These are phyloP conservation scores for Metarhizium guizhouense DNA, from an alignment of 2,329 filamentous ascomycete species.

Conservation along the genomic window DNA sequence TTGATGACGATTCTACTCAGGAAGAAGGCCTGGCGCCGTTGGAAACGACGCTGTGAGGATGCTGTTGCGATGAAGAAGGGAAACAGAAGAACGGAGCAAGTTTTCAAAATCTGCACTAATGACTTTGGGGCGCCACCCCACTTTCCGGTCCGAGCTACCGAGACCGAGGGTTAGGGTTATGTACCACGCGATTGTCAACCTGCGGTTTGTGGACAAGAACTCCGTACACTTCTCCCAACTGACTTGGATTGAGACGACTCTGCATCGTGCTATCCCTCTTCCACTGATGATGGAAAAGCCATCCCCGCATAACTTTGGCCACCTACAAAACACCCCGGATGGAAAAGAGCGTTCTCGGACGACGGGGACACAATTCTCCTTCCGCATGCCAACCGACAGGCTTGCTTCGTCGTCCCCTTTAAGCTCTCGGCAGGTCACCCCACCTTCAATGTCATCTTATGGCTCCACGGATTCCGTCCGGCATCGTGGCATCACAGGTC, in stretches of 20 bases:
- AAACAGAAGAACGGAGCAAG: constrained; percentile 9
- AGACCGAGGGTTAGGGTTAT: not conserved
- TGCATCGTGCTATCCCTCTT: not conserved
- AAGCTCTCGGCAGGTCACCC: not conserved
- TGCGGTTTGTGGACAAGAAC: no score
- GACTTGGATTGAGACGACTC: no score
- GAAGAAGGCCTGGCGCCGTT: constrained; percentile 12
- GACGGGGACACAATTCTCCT: no score
- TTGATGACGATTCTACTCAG: constrained; percentile 15
- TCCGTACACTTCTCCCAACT: no score
- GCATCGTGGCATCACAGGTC: not conserved
- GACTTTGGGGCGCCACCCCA: not conserved
- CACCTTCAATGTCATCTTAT: not conserved
- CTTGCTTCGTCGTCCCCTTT: no score
- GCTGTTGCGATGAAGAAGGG: constrained; percentile 23
- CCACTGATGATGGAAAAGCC: not conserved
- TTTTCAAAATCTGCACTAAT: not conserved
- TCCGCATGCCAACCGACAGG: no score
- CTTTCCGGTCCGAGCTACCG: not conserved
- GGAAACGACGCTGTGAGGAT: constrained; percentile 9
- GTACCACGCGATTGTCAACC: not conserved
- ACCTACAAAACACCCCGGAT: no score
- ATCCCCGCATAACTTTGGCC: not conserved
- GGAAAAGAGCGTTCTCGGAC: no score
- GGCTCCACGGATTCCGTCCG: not conserved